A percentile compares a stretch with the other conserved stretches of the same genome.
Conservation (phyloP, 495 filamentous ascomycete species). For the Massariosphaeria phaeospora region DNA sequence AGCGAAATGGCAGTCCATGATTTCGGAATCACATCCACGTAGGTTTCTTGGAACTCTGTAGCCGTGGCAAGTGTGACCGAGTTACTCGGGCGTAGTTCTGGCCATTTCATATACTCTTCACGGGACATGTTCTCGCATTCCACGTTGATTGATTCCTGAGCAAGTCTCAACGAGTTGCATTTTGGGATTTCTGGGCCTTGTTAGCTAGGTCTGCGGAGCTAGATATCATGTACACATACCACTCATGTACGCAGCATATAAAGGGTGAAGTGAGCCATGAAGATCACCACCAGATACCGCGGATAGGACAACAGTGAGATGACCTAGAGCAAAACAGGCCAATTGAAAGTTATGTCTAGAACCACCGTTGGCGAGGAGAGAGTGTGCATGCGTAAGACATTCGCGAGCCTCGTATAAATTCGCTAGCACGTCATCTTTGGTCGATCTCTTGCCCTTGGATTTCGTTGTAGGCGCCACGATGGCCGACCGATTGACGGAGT, state of each 20-base stretch:
- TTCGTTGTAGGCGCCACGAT: constrained; percentile 11
- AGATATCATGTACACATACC: constrained; percentile 34
- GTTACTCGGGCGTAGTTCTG: constrained; percentile 39
- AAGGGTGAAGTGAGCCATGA: constrained; percentile 49
- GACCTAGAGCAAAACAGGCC: constrained; percentile 56
- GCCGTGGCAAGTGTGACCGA: constrained; percentile 45
- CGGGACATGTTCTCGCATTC: constrained; percentile 38
- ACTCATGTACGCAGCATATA: constrained; percentile 53
- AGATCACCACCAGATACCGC: constrained; percentile 49
- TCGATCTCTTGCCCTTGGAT: constrained; percentile 32
- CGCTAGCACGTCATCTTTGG: constrained; percentile 49
- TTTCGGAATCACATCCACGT: constrained; percentile 73
- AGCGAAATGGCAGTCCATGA: constrained; percentile 84
- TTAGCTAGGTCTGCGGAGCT: constrained; percentile 2
- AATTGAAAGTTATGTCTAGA: constrained; percentile 47
- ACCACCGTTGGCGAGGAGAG: constrained; percentile 47
- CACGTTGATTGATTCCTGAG: constrained; percentile 50
- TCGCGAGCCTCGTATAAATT: constrained; percentile 59
- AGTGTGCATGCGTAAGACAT: constrained; percentile 52
- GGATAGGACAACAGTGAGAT: constrained; percentile 61
- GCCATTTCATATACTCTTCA: constrained; percentile 46
- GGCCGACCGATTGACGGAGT: no score
- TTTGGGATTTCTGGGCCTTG: constrained; percentile 53
- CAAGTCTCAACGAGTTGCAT: constrained; percentile 55
- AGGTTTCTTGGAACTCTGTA: constrained; percentile 58